A percentile compares a stretch with the other conserved stretches of the same genome.
Evolutionary conservation across 495 filamentous ascomycete genomes (phyloP).

Genomic region (Tuber borchii): DNA sequence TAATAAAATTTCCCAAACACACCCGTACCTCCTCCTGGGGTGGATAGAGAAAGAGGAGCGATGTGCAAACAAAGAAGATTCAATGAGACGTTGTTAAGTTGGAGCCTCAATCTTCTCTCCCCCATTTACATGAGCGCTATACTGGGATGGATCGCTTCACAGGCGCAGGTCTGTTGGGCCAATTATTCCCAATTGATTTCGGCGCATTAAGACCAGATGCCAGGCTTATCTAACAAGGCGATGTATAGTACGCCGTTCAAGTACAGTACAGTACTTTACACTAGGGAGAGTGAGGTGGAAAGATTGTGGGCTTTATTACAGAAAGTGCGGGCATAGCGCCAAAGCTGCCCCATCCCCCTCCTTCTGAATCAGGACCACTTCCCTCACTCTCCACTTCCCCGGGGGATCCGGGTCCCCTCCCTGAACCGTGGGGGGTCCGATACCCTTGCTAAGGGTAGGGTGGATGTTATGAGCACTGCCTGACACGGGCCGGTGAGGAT

Average conservation of each 20-base stretch:
- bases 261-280: not conserved
- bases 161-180: not conserved
- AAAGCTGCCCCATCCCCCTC: not conserved
- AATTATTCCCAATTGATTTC: not conserved
- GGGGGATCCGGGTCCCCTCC: not conserved
- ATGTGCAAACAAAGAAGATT: not conserved
- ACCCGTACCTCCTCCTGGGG: not conserved
- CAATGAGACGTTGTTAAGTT: not conserved
- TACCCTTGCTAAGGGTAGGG: not conserved
- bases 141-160: not conserved
- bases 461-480: not conserved
- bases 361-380: not conserved
- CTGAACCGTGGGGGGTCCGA: not conserved
- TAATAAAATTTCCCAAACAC: not conserved
- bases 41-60: not conserved
- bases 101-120: not conserved
- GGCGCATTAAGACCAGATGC: not conserved
- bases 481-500: not conserved
- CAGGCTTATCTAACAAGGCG: not conserved
- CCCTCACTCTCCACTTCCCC: not conserved
- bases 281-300: not conserved
- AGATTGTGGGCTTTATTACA: not conserved
- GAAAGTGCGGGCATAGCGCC: not conserved
- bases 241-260: not conserved
- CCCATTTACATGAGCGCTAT: not conserved